Evolutionary conservation across 768 basidiomycete species (phyloP), one percentile per base, ranked within the genome.

Genomic region (Tricholoma bakamatsutake): DNA sequence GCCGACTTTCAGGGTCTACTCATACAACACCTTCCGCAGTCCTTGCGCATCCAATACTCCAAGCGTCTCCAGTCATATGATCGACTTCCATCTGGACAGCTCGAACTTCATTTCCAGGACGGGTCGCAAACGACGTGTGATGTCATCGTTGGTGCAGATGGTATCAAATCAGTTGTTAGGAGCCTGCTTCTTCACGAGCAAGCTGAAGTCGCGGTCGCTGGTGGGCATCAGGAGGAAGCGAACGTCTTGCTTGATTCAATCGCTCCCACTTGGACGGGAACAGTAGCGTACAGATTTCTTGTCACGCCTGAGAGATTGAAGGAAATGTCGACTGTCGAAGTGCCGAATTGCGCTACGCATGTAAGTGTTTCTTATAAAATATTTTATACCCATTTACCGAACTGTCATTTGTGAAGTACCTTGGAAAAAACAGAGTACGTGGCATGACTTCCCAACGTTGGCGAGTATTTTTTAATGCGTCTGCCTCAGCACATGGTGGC

Each of bases 71-170:
- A 74, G 52, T 78, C 80, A 1, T 88, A 84, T 63, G 67, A 60
- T 4, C 82, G 84, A 58, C 69, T 67, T 30, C 63, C 63, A 39
- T 66, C 71, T 9, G 73, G 73, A 2, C 67, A 69, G 17, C 75
- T 85, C 59, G 73, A 67, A 28, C 69, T 90, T 55, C 62, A 71
- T 18, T 90, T 89, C 64, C 71, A 79, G 58, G 88, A 89, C 61
- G 85, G 83, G 40, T 73, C 82, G 12, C 75, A 70, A 10, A 73
- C 82, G 4, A 71, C 73, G 21, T 88, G 84, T 63, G 86, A 89
- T 64, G 64, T 88, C 10, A 78, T 90, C 68, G 67, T 88, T 52
- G 86, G 85, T 35, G 85, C 84, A n/a, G 86, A 88, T 59, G 85
- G 85, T 4, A 57, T 87, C 56, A 82, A 81, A 68, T 86, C 84